A percentile compares a stretch with the other conserved stretches of the same genome.
Conservation (phyloP, 306 rosid species). For the Albizia julibrissin region DNA sequence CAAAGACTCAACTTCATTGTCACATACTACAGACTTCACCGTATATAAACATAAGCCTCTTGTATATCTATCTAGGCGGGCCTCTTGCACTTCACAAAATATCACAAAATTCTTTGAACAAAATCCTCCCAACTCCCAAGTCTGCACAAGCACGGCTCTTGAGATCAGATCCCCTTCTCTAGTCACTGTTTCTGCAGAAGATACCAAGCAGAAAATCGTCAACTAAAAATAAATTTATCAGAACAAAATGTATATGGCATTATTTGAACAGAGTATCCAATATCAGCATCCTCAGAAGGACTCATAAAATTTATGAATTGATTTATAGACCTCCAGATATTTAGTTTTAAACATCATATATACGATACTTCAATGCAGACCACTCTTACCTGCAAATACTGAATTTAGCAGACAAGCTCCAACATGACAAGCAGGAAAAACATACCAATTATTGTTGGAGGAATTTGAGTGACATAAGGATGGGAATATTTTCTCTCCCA, state of each 20-base stretch:
- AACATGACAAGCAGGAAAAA: neutral
- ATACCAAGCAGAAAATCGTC: constrained; percentile 29
- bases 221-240: constrained; percentile 18
- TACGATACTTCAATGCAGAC: neutral
- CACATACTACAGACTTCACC: constrained; percentile 35
- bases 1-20: constrained; percentile 36
- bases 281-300: constrained; percentile 23
- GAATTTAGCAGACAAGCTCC: neutral
- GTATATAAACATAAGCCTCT: constrained; percentile 2
- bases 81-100: constrained; percentile 40
- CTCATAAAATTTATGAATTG: neutral
- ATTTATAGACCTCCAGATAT: neutral
- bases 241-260: neutral
- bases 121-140: neutral
- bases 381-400: neutral
- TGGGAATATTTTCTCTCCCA: neutral
- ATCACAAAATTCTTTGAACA: constrained; percentile 27
- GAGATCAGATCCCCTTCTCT: constrained; percentile 24
- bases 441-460: neutral
- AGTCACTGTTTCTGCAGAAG: constrained; percentile 49
- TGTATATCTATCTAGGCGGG: constrained; percentile 31
- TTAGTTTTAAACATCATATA: neutral
- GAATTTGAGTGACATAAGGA: neutral
- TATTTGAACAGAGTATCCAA: neutral
- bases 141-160: constrained; percentile 37